These are phyloP conservation scores for Penicillium sp. DNA, from an alignment of 2,329 filamentous ascomycete genomes.

Conservation along the genomic window DNA sequence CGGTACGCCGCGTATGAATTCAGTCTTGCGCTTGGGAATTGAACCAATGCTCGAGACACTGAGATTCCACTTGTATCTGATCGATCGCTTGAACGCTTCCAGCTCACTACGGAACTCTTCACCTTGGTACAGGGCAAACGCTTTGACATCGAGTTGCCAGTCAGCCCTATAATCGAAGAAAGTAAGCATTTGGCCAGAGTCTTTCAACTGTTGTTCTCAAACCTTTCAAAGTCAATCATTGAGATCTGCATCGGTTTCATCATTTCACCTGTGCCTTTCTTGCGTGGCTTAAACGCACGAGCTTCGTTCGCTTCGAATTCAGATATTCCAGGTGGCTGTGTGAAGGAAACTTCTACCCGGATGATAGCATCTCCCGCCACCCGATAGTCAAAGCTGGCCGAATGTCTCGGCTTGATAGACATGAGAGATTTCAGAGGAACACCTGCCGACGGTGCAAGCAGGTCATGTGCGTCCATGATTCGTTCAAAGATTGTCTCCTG, in stretches of 20 bases:
- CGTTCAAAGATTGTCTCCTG: conserved; percentile 31
- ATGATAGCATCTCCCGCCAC: conserved; percentile 32
- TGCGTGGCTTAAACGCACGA: conserved; percentile 38
- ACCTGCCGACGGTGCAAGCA: conserved; percentile 30
- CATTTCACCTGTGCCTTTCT: conserved; percentile 22
- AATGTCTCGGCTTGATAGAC: conserved; percentile 35
- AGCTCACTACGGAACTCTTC: conserved; percentile 11
- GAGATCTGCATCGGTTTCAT: conserved; percentile 37
- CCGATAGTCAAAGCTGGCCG: conserved; percentile 45
- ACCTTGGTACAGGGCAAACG: conserved; percentile 37
- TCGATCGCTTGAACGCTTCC: conserved; percentile 3
- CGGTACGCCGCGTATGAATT: conserved; percentile 22
- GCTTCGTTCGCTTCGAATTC: conserved; percentile 38
- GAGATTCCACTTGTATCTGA: conserved; percentile 2
- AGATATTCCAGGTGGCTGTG: conserved; percentile 27
- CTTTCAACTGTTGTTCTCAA: conserved; percentile 4
- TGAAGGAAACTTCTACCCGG: conserved; percentile 42
- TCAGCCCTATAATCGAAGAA: conserved; percentile 33
- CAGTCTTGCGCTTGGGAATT: conserved; percentile 30
- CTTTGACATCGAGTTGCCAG: conserved; percentile 45
- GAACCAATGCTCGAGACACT: conserved; percentile 24
- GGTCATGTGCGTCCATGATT: conserved; percentile 29
- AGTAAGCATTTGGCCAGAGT: background rate
- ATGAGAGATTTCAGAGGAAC: conserved; percentile 22
- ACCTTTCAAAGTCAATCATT: conserved; percentile 43